Conservation (phyloP, 2,329 filamentous ascomycete genomes). For the Trichophyton equinum region DNA sequence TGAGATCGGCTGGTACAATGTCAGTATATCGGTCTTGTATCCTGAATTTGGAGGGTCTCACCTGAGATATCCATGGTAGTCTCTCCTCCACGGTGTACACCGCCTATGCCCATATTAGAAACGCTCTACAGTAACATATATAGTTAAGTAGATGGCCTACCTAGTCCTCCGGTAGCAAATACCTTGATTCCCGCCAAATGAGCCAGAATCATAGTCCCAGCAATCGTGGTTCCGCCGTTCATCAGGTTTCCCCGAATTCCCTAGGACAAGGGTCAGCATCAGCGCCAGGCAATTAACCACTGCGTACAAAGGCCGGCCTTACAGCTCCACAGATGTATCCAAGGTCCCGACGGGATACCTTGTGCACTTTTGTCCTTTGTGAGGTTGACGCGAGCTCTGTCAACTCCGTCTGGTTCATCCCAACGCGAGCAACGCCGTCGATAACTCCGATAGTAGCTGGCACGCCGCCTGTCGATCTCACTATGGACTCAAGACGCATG, state of each 20-base stretch:
- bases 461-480: slow-evolving; percentile 67
- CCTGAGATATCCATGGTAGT: slow-evolving; percentile 76
- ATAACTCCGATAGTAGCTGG: slow-evolving; percentile 87
- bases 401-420: slow-evolving; percentile 60
- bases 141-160: slow-evolving; percentile 16
- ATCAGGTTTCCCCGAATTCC: slow-evolving; percentile 54
- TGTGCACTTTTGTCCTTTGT: slow-evolving; percentile 55
- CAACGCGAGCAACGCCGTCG: slow-evolving; percentile 69
- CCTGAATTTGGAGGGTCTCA: not conserved
- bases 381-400: slow-evolving; percentile 54
- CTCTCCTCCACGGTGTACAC: slow-evolving; percentile 82
- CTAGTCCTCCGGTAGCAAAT: slow-evolving; percentile 88
- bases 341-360: slow-evolving; percentile 78
- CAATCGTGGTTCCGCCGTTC: slow-evolving; percentile 85
- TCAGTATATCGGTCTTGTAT: not conserved
- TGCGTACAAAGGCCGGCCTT: slow-evolving; percentile 19
- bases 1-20: slow-evolving; percentile 57
- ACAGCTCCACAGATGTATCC: slow-evolving; percentile 69
- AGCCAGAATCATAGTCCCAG: slow-evolving; percentile 84
- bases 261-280: slow-evolving; percentile 25
- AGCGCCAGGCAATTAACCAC: not conserved
- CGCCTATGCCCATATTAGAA: slow-evolving; percentile 36
- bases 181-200: slow-evolving; percentile 76
- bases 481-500: slow-evolving; percentile 65
- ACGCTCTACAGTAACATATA: not conserved